Evolutionary conservation across 352 stramenopile genomes (phyloP), one percentile per base, ranked within the genome.

Genomic region (Peronospora belbahrii): DNA sequence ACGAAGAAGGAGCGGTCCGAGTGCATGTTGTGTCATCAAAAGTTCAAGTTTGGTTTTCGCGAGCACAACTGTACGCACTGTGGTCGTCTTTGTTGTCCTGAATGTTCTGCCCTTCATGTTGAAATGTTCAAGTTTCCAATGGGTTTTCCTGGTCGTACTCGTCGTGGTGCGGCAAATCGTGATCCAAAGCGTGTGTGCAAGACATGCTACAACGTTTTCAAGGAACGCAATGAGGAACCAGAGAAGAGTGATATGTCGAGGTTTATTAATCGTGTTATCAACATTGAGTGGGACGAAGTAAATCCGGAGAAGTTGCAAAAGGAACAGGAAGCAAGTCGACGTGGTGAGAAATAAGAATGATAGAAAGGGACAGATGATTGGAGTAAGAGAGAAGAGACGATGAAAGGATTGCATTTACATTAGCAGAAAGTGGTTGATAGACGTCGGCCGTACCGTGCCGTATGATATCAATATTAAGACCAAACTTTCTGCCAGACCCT

Each of bases 1-100:
- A 88, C 74, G 24, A 75, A 83, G 50, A 93, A 93, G 52, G 81
- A 93, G 56, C 78, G 81, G 27, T 54, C 56, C 20, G 75, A 81
- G 39, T 93, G 81, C 60, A 93, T 93, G 81, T 43, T 93, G 31
- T 93, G 81, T 65, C 62, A 66, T 34, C 86, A 90, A 62, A 93
- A 93, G 59, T 70, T 90, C 63, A 85, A 83, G 50, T 93, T 93
- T 52, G 74, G 78, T n/a, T 57, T 79, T 42, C 78, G 81, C 42
- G 88, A 93, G 65, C 67, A 74, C 65, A 90, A 93, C 55, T 93
- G 81, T 74, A 89, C 78, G 42, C 81, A 90, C 56, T 93, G 81
- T 32, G 81, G 78, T 2, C 73, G 81, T 17, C 64, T 90, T 14
- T 84, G 73, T 56, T 92, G 81, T 46, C 56, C 65, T 6, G 81